Evolutionary conservation across 108 stramenopile genomes (phyloP).

Genomic region (Cylindrotheca fusiformis): DNA sequence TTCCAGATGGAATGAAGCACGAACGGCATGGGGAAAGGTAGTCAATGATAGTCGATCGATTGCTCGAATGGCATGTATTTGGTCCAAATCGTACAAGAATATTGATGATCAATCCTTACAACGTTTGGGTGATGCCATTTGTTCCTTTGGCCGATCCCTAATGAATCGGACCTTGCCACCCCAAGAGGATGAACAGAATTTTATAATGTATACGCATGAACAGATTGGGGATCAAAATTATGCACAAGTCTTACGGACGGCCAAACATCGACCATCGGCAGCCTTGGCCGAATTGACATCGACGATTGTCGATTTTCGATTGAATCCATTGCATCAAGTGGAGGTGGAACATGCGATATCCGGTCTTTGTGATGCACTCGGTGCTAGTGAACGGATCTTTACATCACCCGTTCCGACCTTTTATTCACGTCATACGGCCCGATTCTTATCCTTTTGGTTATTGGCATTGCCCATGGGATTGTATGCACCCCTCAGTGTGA

Average conservation of each 20-base stretch:
- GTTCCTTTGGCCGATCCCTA: too few species aligned
- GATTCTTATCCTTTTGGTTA: slow-evolving; percentile 56
- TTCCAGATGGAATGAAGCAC: slow-evolving; percentile 78
- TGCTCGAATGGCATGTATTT: slow-evolving; percentile 48
- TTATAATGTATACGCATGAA: neutral
- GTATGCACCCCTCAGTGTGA: slow-evolving; percentile 38
- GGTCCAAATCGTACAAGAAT: neutral
- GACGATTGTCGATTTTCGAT: slow-evolving; percentile 23
- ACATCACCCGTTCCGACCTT: slow-evolving; percentile 52
- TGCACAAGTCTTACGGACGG: slow-evolving; percentile 9
- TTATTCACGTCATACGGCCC: slow-evolving; percentile 66
- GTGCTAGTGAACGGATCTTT: slow-evolving; percentile 50
- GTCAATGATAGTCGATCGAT: too few species aligned
- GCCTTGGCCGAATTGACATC: slow-evolving; percentile 39
- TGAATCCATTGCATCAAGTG: slow-evolving; percentile 25
- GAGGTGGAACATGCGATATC: slow-evolving; percentile 46
- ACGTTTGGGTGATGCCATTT: slow-evolving; percentile 30
- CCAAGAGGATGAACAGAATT: slow-evolving; percentile 43
- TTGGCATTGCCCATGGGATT: slow-evolving; percentile 53
- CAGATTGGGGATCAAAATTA: neutral
- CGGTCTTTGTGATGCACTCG: too few species aligned
- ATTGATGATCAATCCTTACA: slow-evolving; percentile 13
- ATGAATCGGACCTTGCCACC: slow-evolving; percentile 36
- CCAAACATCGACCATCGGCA: slow-evolving; percentile 25
- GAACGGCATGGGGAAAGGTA: too few species aligned